Base-by-base conservation (phyloP, 2,329 filamentous ascomycete species). In the Paecilomyces sp. region DNA sequence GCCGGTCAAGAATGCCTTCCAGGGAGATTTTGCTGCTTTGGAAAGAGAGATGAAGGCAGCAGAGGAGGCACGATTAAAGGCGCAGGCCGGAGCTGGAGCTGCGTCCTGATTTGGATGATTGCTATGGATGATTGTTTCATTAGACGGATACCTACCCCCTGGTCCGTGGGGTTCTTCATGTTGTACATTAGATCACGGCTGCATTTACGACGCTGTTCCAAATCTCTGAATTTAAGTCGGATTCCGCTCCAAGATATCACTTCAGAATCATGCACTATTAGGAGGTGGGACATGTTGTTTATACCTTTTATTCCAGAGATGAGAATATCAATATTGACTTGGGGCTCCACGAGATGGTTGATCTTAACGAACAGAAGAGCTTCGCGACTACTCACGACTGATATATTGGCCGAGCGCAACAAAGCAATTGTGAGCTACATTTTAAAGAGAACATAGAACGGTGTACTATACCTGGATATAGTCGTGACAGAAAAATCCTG, bases 1-100 rank as follows among this genome's bases (percentile, higher is more conserved):
- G 63, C 85, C 82, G 64, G 77, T 93, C 5, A 75, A 77, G 65
- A 78, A 77, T 58, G 78, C 81, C 0, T 79, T 80, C 63, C 66
- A 74, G 61, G 77, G 75, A 7, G 75, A 79, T 65, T 75, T 77
- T 61, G 74, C 72, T 41, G 75, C 75, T 12, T 60, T 76, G 34
- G 76, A 79, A 62, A 71, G 67, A 61, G 68, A 75, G 60, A 77
- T 76, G 64, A 71, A 75, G 59, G 73, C 66, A 28, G 74, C 77
- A 65, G 76, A 79, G 61, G 74, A 79, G 63, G 74, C 71, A 64
- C 72, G 71, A 60, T 61, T 63, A 54, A 66, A 67, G 61, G 66
- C 41, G 41, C 41, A 47, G 41, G 7, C 41, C 18, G 41, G n/a
- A 22, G 41, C 41, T 47, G 41, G 41, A 47, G 41, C 41, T 18